Percentiles rank a stretch among this genome's conserved stretches.
Evolutionary conservation across 2,329 filamentous ascomycete genomes (phyloP).

Genomic region (Aspergillus sp.): DNA sequence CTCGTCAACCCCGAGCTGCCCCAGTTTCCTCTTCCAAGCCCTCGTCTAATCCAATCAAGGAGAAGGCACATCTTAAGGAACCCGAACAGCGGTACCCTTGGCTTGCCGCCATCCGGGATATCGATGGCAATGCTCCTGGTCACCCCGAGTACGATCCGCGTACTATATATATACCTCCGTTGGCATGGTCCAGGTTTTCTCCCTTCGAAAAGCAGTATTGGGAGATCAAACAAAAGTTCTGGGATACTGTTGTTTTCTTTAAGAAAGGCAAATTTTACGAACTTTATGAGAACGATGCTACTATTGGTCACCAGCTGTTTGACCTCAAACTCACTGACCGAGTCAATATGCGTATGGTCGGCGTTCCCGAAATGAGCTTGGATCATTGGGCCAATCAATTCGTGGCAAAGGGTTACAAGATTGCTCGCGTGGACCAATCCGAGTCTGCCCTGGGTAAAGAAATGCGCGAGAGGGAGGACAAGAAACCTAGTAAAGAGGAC

Average conservation of each 20-base stretch:
- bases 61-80: slow-evolving; percentile 74
- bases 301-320: slow-evolving; percentile 91
- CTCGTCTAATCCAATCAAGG: slow-evolving; percentile 37
- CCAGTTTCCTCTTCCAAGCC: slow-evolving; percentile 28
- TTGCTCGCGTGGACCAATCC: slow-evolving; percentile 92
- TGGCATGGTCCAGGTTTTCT: slow-evolving; percentile 77
- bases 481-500: slow-evolving; percentile 63
- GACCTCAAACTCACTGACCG: slow-evolving; percentile 96
- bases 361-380: slow-evolving; percentile 91
- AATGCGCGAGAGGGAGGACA: slow-evolving; percentile 83
- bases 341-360: slow-evolving; percentile 99
- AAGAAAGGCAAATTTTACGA: slow-evolving; percentile 99
- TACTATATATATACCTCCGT: slow-evolving; percentile 82
- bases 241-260: slow-evolving; percentile 98
- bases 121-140: slow-evolving; percentile 70
- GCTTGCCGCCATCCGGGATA: slow-evolving; percentile 81
- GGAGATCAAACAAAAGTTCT: slow-evolving; percentile 98
- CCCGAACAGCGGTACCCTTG: slow-evolving; percentile 84
- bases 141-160: slow-evolving; percentile 88
- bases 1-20: slow-evolving; percentile 44
- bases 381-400: slow-evolving; percentile 98
- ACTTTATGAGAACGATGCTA: slow-evolving; percentile 95
- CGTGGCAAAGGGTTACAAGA: slow-evolving; percentile 96
- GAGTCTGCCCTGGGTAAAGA: slow-evolving; percentile 95
- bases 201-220: slow-evolving; percentile 98